phyloP scores from a whole-genome alignment of 2,329 filamentous ascomycete genomes.

The Dactylellina cionopaga region DNA sequence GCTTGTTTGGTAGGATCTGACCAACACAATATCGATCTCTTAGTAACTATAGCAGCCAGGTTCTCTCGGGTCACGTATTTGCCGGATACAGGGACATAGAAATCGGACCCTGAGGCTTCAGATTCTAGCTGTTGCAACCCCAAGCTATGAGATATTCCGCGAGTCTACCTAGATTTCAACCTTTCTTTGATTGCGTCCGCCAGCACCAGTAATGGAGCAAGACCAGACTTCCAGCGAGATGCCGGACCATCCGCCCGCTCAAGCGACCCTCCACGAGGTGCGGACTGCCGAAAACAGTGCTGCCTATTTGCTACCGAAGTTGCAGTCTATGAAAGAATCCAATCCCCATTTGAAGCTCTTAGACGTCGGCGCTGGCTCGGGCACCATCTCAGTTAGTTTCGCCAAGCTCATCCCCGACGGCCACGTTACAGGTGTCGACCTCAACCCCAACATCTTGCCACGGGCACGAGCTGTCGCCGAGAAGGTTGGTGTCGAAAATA shows the following conservation, averaged over 20 bases:
- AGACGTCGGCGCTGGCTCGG: conserved; percentile 65
- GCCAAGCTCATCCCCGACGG: conserved; percentile 63
- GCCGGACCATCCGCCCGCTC: conserved; percentile 54
- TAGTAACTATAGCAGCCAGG: too few relatives aligned
- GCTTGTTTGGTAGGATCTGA: too few relatives aligned
- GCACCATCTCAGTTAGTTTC: conserved; percentile 64
- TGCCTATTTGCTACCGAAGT: conserved; percentile 57
- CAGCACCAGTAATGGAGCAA: conserved; percentile 53
- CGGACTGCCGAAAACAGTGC: conserved; percentile 52
- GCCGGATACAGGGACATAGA: too few relatives aligned
- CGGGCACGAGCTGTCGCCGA: conserved; percentile 61
- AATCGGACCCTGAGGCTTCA: too few relatives aligned
- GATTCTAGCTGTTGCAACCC: too few relatives aligned
- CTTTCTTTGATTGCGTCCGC: conserved; percentile 15
- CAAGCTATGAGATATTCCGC: too few relatives aligned
- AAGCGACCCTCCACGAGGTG: conserved; percentile 50
- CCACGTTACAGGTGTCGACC: conserved; percentile 63
- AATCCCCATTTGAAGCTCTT: conserved; percentile 60
- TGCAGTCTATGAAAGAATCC: conserved; percentile 56
- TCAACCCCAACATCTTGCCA: conserved; percentile 62
- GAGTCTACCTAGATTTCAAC: too few relatives aligned
- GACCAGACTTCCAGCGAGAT: conserved; percentile 47
- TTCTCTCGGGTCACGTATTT: too few relatives aligned
- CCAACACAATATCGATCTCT: too few relatives aligned
- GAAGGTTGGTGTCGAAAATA: conserved; percentile 57